Evolutionary conservation across 331 rosid genomes (phyloP).

Genomic region (Stylosanthes scabra): DNA sequence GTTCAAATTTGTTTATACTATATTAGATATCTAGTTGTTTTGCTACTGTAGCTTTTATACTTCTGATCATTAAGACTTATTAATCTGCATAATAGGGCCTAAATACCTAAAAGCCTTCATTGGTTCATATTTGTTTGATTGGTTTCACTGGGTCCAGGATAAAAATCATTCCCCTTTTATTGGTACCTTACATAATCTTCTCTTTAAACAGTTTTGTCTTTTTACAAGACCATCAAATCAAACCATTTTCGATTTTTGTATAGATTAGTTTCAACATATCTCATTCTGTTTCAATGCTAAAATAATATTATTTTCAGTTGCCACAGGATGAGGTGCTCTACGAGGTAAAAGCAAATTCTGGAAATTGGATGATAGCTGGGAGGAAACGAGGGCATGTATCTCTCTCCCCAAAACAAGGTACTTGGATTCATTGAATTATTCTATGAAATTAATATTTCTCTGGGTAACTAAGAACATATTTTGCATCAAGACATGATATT

Average conservation of each 20-base stretch:
- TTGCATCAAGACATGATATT: constrained; percentile 5
- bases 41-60: too few relatives aligned
- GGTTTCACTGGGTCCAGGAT: neutral
- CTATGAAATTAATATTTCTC: neutral
- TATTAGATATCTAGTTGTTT: too few relatives aligned
- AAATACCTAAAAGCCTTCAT: too few relatives aligned
- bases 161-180: constrained; percentile 18
- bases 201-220: constrained; percentile 1
- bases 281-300: constrained; percentile 24
- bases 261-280: neutral
- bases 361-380: constrained; percentile 98
- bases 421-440: constrained; percentile 14
- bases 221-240: neutral
- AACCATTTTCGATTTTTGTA: neutral
- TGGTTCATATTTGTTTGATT: neutral
- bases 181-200: neutral
- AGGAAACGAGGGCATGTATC: constrained; percentile 94
- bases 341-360: constrained; percentile 83
- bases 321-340: constrained; percentile 84
- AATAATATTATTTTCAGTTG: constrained; percentile 27
- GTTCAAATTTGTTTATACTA: too few relatives aligned
- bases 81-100: too few relatives aligned
- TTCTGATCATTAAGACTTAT: too few relatives aligned
- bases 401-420: constrained; percentile 83
- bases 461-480: constrained; percentile 5